Percentiles rank a stretch among this genome's conserved stretches.
phyloP scores from a whole-genome alignment of 257 asterid genomes.

The Marsdenia floribunda region DNA sequence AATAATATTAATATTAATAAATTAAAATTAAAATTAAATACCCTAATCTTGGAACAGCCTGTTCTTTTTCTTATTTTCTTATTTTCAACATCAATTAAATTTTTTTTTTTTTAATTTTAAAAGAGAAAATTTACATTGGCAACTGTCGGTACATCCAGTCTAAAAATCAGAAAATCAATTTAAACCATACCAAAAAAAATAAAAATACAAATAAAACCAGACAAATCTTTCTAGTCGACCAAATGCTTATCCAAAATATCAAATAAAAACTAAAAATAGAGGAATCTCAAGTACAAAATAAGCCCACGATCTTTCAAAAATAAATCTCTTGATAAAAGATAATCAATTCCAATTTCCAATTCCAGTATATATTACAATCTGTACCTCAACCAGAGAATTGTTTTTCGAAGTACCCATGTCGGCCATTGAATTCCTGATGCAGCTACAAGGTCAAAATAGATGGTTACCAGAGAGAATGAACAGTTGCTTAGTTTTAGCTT shows the following conservation, averaged over 20 bases:
- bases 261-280: background rate
- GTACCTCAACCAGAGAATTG: constrained; percentile 57
- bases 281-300: constrained; percentile 6
- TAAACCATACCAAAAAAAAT: no score
- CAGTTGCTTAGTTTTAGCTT: background rate
- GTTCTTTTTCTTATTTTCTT: background rate
- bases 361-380: background rate
- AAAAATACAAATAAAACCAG: no score
- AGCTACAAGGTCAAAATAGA: constrained; percentile 6
- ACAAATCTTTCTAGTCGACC: background rate
- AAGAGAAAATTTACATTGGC: background rate
- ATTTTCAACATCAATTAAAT: background rate
- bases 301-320: background rate
- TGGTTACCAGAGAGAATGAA: background rate
- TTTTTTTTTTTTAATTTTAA: background rate
- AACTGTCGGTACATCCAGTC: background rate
- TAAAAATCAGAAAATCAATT: background rate
- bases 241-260: background rate
- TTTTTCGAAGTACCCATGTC: constrained; percentile 38
- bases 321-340: background rate
- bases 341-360: constrained; percentile 2
- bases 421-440: constrained; percentile 40
- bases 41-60: no score
- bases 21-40: no score
- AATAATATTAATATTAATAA: no score